Evolutionary conservation across 495 filamentous ascomycete species (phyloP), one percentile per base, ranked within the genome.

Genomic region (Aspergillus bertholletiae): DNA sequence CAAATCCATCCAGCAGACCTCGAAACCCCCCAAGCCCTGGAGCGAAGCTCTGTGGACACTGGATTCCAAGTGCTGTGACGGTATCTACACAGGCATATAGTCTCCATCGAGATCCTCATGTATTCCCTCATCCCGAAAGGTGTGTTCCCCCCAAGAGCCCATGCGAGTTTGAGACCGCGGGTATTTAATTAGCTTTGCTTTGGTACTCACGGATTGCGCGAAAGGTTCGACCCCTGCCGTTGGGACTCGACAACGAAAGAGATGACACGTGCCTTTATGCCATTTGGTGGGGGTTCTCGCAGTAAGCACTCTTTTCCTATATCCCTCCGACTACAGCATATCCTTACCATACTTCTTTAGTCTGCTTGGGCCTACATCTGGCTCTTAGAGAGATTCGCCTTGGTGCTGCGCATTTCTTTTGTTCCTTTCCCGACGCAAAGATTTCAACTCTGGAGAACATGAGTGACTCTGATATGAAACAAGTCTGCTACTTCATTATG

Each of bases 251-350:
- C 67, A 17, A 71, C 74, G 0, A 68, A 62, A 51, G 61, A 55
- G 15, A 75, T 76, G 69, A 74, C 74, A 47, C 55, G 71, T n/a
- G 60, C 66, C 8, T 73, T 77, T 28, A 62, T 75, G 46, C 63
- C 76, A 0, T 80, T 74, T 51, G 74, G 77, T 3, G 72, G 64
- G 15, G 76, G 75, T 1, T 58, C 47, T 22, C 61, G 67, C 28
- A 57, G 62, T 30, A n/a, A n/a, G n/a, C n/a, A n/a, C n/a, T n/a
- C n/a, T n/a, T n/a, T n/a, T n/a, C n/a, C n/a, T n/a, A n/a, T n/a
- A n/a, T n/a, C n/a, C n/a, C n/a, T n/a, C n/a, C n/a, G n/a, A n/a
- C n/a, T n/a, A n/a, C n/a, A n/a, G n/a, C n/a, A n/a, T n/a, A n/a
- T n/a, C n/a, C n/a, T n/a, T n/a, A n/a, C n/a, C n/a, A n/a, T n/a